phyloP scores from a whole-genome alignment of 495 filamentous ascomycete species.

The Neurospora sp. region DNA sequence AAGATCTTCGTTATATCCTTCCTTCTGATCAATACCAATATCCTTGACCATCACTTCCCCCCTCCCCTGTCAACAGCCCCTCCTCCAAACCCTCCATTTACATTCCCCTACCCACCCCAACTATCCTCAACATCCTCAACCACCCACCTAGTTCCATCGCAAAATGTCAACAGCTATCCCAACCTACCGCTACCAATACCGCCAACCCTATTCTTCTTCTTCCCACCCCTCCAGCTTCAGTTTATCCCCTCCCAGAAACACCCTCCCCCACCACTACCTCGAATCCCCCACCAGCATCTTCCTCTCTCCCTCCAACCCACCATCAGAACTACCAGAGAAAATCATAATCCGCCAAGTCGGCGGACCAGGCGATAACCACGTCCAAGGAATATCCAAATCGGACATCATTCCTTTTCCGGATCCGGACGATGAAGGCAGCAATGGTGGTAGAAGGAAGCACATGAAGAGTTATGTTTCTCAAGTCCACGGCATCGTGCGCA shows the following conservation, averaged over 20 bases:
- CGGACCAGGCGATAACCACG: slow-evolving; percentile 16
- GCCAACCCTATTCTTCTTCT: neutral
- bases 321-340: neutral
- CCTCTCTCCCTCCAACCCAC: neutral
- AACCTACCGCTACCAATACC: slow-evolving; percentile 7
- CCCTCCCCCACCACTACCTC: slow-evolving; percentile 4
- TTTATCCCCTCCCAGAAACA: neutral
- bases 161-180: neutral
- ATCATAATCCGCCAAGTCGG: slow-evolving; percentile 17
- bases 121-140: neutral
- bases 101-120: neutral
- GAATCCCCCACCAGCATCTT: slow-evolving; percentile 9
- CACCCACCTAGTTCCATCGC: neutral
- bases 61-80: neutral
- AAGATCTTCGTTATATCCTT: neutral
- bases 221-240: neutral
- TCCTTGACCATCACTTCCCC: neutral
- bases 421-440: neutral
- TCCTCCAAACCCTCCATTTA: neutral
- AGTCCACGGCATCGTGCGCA: slow-evolving; percentile 5
- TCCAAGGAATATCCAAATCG: slow-evolving; percentile 8
- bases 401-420: neutral
- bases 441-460: neutral
- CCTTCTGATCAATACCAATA: neutral
- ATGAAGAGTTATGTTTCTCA: neutral